A percentile compares a stretch with the other conserved stretches of the same genome.
Evolutionary conservation across 169 alveolate genomes (phyloP).

Genomic region (Eimeria acervulina): DNA sequence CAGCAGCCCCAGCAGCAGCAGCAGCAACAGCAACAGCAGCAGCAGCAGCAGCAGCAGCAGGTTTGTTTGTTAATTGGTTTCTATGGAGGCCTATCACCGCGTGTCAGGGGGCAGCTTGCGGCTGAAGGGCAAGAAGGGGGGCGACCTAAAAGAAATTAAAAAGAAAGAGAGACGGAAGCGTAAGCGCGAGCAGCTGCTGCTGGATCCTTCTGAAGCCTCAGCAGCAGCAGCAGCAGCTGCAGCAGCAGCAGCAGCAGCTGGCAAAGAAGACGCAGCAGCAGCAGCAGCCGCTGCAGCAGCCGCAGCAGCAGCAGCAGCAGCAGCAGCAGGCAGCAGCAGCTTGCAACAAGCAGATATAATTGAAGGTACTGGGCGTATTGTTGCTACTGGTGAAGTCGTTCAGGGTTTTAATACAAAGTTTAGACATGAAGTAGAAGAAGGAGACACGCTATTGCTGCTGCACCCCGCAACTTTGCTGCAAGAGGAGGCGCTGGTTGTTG

Average conservation of each 20-base stretch:
- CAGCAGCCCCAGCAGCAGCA: not conserved
- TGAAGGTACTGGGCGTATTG: slow-evolving; percentile 86
- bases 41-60: slow-evolving; percentile 9
- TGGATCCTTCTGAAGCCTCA: not conserved
- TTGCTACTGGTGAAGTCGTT: slow-evolving; percentile 79
- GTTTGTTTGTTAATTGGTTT: not conserved
- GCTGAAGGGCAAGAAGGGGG: slow-evolving; percentile 24
- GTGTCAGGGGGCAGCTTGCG: not conserved
- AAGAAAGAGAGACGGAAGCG: no score
- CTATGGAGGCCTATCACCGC: not conserved
- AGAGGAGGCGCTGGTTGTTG: slow-evolving; percentile 75
- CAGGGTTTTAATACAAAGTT: slow-evolving; percentile 88
- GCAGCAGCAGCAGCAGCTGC: slow-evolving; percentile 12
- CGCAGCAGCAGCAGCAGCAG: no score
- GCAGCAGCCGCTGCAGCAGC: no score
- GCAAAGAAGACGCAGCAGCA: no score
- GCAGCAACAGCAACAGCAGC: slow-evolving; percentile 29
- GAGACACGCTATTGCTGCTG: slow-evolving; percentile 82
- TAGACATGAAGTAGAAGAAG: slow-evolving; percentile 83
- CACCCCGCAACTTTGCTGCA: slow-evolving; percentile 84
- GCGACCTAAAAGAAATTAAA: no score
- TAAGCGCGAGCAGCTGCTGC: no score
- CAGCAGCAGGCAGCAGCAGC: no score
- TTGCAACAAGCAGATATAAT: slow-evolving; percentile 32
- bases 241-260: not conserved